Evolutionary conservation across 352 stramenopile species (phyloP).

Genomic region (Globisporangium cystogenes): DNA sequence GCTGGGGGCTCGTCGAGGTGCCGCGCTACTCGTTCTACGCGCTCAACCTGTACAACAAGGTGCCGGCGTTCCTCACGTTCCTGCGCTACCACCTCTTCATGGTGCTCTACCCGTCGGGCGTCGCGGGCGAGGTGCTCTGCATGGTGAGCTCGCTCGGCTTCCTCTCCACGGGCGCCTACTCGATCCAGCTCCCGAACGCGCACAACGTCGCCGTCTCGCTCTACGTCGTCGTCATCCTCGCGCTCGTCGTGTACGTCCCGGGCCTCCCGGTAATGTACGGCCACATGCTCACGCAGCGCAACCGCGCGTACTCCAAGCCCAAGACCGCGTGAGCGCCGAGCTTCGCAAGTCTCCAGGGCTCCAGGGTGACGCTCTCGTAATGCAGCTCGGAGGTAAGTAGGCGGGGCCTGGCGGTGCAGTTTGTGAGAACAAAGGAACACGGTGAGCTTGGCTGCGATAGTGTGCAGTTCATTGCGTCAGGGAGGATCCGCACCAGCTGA

Average conservation of each 20-base stretch:
- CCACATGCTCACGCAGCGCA: conserved; percentile 84
- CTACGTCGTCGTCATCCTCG: conserved; percentile 63
- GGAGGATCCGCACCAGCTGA: background rate
- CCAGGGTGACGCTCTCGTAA: background rate
- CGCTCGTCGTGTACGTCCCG: conserved; percentile 69
- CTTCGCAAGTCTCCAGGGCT: no score
- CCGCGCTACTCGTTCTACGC: conserved; percentile 98
- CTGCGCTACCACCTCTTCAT: conserved; percentile 98
- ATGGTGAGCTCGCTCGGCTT: conserved; percentile 65
- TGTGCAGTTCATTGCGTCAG: no score
- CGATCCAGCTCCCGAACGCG: conserved; percentile 69
- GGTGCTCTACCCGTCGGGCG: conserved; percentile 97
- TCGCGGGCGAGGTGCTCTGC: conserved; percentile 85
- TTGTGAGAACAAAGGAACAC: background rate
- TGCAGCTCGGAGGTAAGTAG: background rate
- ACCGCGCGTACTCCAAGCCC: conserved; percentile 75
- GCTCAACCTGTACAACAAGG: conserved; percentile 89
- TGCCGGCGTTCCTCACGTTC: conserved; percentile 96
- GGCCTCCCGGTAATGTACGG: conserved; percentile 80
- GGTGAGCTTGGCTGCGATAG: no score
- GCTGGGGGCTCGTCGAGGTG: conserved; percentile 89
- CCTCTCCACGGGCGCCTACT: conserved; percentile 53
- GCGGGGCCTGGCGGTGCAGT: background rate
- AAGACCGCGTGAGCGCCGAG: conserved; percentile 47
- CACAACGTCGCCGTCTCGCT: conserved; percentile 76